Evolutionary conservation across 805 yeast genomes (phyloP).

Genomic region (Candida stauntonica): DNA sequence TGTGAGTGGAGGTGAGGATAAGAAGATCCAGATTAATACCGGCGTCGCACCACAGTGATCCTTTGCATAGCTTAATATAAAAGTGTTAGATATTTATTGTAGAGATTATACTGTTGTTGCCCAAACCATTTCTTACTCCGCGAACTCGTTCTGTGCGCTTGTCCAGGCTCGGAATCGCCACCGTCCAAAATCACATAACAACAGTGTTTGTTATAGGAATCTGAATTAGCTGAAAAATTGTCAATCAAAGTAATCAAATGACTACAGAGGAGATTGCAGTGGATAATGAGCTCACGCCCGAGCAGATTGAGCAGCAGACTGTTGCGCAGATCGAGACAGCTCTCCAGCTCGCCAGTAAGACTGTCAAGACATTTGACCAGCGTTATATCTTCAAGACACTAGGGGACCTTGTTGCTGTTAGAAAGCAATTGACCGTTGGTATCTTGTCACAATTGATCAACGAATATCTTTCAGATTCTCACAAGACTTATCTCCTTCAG

Average conservation of each 20-base stretch:
- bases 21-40: slow-evolving; percentile 79
- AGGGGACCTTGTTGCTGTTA: slow-evolving; percentile 72
- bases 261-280: slow-evolving; percentile 25
- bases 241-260: slow-evolving; percentile 11
- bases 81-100: too few relatives aligned
- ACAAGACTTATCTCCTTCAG: slow-evolving; percentile 39
- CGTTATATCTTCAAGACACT: slow-evolving; percentile 82
- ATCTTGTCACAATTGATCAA: slow-evolving; percentile 53
- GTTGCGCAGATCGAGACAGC: slow-evolving; percentile 31
- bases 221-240: too few relatives aligned
- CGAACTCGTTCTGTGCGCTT: neutral
- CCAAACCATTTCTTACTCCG: too few relatives aligned
- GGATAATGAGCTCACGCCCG: slow-evolving; percentile 27
- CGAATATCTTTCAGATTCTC: slow-evolving; percentile 48
- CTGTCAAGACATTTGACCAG: slow-evolving; percentile 73
- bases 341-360: slow-evolving; percentile 40
- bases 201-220: too few relatives aligned
- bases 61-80: too few relatives aligned
- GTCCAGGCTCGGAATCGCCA: neutral
- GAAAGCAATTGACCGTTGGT: slow-evolving; percentile 55
- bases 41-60: slow-evolving; percentile 21
- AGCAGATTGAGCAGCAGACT: slow-evolving; percentile 29
- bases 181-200: neutral
- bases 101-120: too few relatives aligned
- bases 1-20: slow-evolving; percentile 91